Evolutionary conservation across 805 yeast species (phyloP).

Genomic region (Saturnispora besseyi): DNA sequence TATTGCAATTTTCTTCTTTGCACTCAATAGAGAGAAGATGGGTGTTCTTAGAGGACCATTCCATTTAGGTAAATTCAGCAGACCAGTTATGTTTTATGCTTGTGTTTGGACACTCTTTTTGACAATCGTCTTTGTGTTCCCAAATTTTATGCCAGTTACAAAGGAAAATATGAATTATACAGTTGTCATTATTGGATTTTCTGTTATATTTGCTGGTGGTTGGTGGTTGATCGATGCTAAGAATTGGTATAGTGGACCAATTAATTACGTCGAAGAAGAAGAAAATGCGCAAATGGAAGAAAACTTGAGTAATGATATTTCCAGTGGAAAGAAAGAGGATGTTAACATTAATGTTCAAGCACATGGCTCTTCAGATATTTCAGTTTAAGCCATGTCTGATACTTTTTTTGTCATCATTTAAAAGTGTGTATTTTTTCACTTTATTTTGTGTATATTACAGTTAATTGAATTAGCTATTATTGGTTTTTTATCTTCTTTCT

Average conservation of each 20-base stretch:
- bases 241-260: conserved; percentile 50
- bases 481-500: too few relatives aligned
- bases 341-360: background rate
- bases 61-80: conserved; percentile 35
- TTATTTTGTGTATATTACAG: too few relatives aligned
- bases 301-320: background rate
- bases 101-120: conserved; percentile 39
- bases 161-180: conserved; percentile 47
- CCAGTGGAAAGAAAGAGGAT: background rate
- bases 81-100: conserved; percentile 33
- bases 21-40: conserved; percentile 35
- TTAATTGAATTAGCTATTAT: too few relatives aligned
- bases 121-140: conserved; percentile 43
- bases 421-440: too few relatives aligned
- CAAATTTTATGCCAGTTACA: conserved; percentile 37
- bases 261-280: conserved; percentile 35
- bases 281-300: conserved; percentile 18
- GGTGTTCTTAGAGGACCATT: conserved; percentile 43
- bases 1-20: conserved; percentile 34
- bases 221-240: conserved; percentile 43
- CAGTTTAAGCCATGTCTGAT: background rate
- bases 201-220: conserved; percentile 28
- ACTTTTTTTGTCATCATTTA: too few relatives aligned
- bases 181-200: conserved; percentile 38
- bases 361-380: background rate